Evolutionary conservation across 2,329 filamentous ascomycete species (phyloP), one percentile per base, ranked within the genome.

Genomic region (Lecanicillium sp.): DNA sequence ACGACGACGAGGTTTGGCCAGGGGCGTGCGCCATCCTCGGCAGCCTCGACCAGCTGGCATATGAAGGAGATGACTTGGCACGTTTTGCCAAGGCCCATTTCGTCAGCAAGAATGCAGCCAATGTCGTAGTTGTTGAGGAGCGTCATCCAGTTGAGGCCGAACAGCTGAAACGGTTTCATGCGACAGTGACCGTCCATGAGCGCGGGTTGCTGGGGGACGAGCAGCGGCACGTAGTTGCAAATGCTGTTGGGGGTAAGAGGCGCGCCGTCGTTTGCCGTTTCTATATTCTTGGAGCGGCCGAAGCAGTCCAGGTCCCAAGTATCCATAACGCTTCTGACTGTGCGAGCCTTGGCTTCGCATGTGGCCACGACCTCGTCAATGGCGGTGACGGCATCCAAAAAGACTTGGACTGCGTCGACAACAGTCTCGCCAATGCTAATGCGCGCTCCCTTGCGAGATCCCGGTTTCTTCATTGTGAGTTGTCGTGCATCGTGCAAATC

Each of bases 1-100:
- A 97, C 93, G 23, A 98, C 83, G 30, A 98, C 79, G 29, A 98
- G 70, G 62, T 95, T 70, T 71, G 89, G 59, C 87, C 89, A 71
- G 60, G 80, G 61, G 70, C 75, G 53, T 5, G 52, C 52, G 3
- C 54, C 52, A 11, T 40, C 44, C 5, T 60, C 58, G 27, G 72
- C 60, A 24, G 79, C 79, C 60, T 90, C 81, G 14, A 87, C 81
- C 21, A 98, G 72, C 58, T 95, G 84, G 14, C 89, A 86, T 38
- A 98, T 75, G 58, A 98, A 89, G 0, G 89, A 83, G 56, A 98
- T 95, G 52, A 97, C 89, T 60, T 98, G 91, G 58, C 90, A 96
- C 0, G 93, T 98, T 73, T 98, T 98, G 38, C 93, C 93, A 33
- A 91, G 72, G 44, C 87, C 93, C 93, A 98, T 98, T 62, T 98